Percentiles rank a stretch among this genome's conserved stretches.
Conservation (phyloP, 257 asterid species). For the Nicotiana sylvestris region DNA sequence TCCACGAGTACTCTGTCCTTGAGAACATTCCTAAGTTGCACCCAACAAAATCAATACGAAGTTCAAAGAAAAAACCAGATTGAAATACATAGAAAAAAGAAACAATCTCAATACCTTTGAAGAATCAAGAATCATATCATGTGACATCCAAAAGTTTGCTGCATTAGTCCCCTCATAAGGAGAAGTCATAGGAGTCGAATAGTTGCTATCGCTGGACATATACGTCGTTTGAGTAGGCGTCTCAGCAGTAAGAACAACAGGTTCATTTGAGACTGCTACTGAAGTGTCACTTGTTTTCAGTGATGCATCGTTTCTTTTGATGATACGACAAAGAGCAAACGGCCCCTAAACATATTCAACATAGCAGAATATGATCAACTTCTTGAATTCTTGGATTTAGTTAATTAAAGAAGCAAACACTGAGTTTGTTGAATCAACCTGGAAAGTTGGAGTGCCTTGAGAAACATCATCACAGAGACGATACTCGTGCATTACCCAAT, state of each 20-base stretch:
- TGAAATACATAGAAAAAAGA: too few relatives aligned
- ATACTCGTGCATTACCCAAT: conserved; percentile 51
- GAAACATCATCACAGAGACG: conserved; percentile 40
- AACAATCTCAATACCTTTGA: conserved; percentile 26
- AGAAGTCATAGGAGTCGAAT: conserved; percentile 31
- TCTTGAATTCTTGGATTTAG: background rate
- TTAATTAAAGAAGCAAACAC: background rate
- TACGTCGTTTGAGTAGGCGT: conserved; percentile 18
- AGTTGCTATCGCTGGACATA: conserved; percentile 22
- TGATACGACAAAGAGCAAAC: conserved; percentile 41
- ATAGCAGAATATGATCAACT: background rate
- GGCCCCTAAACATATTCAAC: conserved; percentile 29
- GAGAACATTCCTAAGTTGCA: conserved; percentile 28
- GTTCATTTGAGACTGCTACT: conserved; percentile 16
- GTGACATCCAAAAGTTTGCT: conserved; percentile 22
- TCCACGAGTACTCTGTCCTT: conserved; percentile 8
- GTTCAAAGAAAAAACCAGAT: background rate
- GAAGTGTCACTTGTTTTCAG: conserved; percentile 17
- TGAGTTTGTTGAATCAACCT: conserved; percentile 15
- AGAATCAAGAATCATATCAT: conserved; percentile 40
- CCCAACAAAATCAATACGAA: background rate
- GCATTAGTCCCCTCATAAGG: conserved; percentile 25
- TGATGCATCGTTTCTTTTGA: conserved; percentile 30
- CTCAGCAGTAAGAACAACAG: conserved; percentile 16
- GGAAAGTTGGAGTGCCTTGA: conserved; percentile 34